Percentiles rank a stretch among this genome's conserved stretches.
Conservation (phyloP, 768 basidiomycete genomes). For the Amylocystis lapponica region DNA sequence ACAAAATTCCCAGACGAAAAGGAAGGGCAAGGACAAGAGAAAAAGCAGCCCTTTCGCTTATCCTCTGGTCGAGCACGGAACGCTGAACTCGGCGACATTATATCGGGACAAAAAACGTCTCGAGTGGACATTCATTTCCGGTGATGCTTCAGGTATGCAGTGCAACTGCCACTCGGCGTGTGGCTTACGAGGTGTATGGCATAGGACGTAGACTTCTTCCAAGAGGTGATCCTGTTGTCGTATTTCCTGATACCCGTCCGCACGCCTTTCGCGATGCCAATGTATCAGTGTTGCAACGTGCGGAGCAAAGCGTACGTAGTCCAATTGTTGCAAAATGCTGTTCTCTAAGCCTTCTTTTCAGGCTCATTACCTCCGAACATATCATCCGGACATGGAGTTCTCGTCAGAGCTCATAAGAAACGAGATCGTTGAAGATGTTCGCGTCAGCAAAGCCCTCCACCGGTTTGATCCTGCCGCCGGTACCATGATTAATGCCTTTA, state of each 20-base stretch:
- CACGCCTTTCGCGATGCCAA: slow-evolving; percentile 29
- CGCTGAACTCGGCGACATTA: slow-evolving; percentile 52
- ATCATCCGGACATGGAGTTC: slow-evolving; percentile 71
- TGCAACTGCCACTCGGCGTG: neutral
- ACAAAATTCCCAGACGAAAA: slow-evolving; percentile 4
- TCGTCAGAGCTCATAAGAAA: slow-evolving; percentile 59
- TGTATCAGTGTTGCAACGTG: slow-evolving; percentile 34
- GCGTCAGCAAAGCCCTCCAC: slow-evolving; percentile 26
- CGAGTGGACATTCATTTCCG: slow-evolving; percentile 46
- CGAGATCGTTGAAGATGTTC: slow-evolving; percentile 44
- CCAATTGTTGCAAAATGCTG: neutral
- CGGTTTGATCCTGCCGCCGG: slow-evolving; percentile 55
- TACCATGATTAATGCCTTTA: slow-evolving; percentile 42
- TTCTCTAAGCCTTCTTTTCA: slow-evolving; percentile 22
- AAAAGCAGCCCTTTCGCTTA: slow-evolving; percentile 31
- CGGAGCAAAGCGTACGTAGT: slow-evolving; percentile 59
- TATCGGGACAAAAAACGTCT: slow-evolving; percentile 36
- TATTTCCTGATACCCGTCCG: slow-evolving; percentile 57
- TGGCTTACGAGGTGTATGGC: neutral
- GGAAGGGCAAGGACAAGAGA: slow-evolving; percentile 27
- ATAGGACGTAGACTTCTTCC: slow-evolving; percentile 29
- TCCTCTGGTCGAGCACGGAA: slow-evolving; percentile 53
- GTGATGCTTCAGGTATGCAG: slow-evolving; percentile 23
- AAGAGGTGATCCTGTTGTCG: slow-evolving; percentile 28
- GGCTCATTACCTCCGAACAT: slow-evolving; percentile 68